Conservation (phyloP, 371 early-diverging fungal genomes). For the Circinella minor region DNA sequence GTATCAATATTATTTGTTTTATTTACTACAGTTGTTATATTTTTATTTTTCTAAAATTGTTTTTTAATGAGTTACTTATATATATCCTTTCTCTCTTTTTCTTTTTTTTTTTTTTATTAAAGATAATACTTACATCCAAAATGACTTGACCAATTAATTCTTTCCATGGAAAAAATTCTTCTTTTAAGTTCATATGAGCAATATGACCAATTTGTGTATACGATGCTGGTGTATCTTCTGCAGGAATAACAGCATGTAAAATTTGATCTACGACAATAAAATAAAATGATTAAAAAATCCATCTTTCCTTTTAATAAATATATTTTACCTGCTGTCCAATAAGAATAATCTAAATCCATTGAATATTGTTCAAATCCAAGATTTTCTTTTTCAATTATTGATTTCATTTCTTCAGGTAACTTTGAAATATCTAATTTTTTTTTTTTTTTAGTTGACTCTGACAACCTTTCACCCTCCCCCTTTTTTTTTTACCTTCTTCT, state of each 20-base stretch:
- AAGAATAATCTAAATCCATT: slow-evolving; percentile 71
- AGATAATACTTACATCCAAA: slow-evolving; percentile 78
- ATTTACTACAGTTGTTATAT: slow-evolving; percentile 93
- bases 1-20: slow-evolving; percentile 94
- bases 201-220: slow-evolving; percentile 97
- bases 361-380: slow-evolving; percentile 55
- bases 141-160: slow-evolving; percentile 91
- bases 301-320: background rate
- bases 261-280: slow-evolving; percentile 73
- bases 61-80: background rate
- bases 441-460: background rate
- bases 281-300: slow-evolving; percentile 2
- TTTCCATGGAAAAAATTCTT: slow-evolving; percentile 90
- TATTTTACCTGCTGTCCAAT: slow-evolving; percentile 77
- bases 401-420: slow-evolving; percentile 50
- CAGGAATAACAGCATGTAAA: slow-evolving; percentile 87
- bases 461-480: background rate
- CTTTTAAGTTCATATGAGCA: slow-evolving; percentile 95
- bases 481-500: slow-evolving; percentile 13
- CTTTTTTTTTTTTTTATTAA: background rate
- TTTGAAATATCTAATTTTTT: slow-evolving; percentile 25
- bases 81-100: no score
- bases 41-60: slow-evolving; percentile 79
- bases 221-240: slow-evolving; percentile 81
- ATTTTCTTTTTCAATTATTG: slow-evolving; percentile 54